Conservation (phyloP, 1,284 basidiomycete species). For the Heterobasidion parviporum region DNA sequence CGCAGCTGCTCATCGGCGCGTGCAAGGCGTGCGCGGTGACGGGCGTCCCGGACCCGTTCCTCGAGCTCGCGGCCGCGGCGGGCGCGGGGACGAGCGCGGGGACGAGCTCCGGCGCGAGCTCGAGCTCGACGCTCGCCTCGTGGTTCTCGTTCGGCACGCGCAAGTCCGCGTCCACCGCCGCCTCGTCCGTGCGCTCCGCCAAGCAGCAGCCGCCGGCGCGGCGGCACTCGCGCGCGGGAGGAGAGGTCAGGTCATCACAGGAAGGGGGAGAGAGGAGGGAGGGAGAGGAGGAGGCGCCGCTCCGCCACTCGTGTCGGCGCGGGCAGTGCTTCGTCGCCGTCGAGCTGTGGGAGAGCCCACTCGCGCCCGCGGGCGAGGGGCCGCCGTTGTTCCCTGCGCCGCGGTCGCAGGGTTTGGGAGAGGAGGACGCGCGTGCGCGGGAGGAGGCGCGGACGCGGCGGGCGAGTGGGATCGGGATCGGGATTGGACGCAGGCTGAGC, state of each 20-base stretch:
- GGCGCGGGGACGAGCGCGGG: conserved; percentile 3
- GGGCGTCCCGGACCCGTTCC: background rate
- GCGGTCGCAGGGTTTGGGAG: too few species aligned
- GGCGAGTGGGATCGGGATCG: background rate
- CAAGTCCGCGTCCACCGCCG: conserved; percentile 4
- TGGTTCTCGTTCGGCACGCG: conserved; percentile 11
- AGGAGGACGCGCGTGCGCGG: too few species aligned
- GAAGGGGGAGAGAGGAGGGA: too few species aligned
- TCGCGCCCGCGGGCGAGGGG: background rate
- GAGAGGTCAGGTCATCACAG: too few species aligned
- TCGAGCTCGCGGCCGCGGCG: conserved; percentile 1
- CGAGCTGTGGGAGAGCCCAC: background rate
- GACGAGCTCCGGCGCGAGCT: conserved; percentile 4
- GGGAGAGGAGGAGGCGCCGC: background rate
- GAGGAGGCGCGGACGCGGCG: background rate
- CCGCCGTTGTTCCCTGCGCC: background rate
- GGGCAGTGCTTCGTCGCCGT: background rate
- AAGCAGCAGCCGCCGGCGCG: background rate
- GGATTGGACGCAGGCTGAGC: background rate
- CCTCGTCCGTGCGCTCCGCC: background rate
- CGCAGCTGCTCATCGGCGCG: background rate
- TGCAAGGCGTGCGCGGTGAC: background rate
- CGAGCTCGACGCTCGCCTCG: conserved; percentile 5
- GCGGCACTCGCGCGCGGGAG: too few species aligned
- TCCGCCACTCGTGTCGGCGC: background rate